Evolutionary conservation across 2,329 filamentous ascomycete genomes (phyloP).

Genomic region (Penicillium sp.): DNA sequence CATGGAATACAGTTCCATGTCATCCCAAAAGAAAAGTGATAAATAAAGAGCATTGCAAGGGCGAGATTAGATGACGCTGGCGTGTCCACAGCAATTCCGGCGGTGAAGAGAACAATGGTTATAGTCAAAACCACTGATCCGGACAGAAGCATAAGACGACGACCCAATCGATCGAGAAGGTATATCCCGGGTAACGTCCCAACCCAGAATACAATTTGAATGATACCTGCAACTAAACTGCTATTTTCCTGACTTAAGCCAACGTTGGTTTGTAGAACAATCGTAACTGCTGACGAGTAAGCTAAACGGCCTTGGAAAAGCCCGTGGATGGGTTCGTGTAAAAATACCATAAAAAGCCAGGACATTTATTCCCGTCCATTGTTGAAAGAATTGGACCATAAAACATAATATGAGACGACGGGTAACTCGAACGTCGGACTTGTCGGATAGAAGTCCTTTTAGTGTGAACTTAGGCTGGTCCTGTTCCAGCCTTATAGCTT

Average conservation of each 20-base stretch:
- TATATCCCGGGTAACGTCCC: constrained; percentile 7
- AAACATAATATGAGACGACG: background rate
- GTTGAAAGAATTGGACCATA: constrained; percentile 1
- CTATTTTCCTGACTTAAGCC: background rate
- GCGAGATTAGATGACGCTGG: background rate
- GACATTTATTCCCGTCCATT: constrained; percentile 1
- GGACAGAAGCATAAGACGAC: constrained; percentile 2
- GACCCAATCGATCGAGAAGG: constrained; percentile 6
- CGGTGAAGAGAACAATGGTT: background rate
- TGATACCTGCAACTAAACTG: background rate
- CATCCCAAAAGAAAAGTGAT: constrained; percentile 5
- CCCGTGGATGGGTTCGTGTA: no score
- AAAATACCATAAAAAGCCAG: constrained; percentile 1
- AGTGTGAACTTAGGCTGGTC: background rate
- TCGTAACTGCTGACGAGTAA: background rate
- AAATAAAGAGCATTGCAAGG: background rate
- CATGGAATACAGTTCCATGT: constrained; percentile 6
- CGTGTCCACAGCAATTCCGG: background rate
- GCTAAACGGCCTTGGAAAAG: no score
- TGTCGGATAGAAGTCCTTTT: background rate
- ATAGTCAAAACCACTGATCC: constrained; percentile 3
- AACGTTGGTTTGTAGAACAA: constrained; percentile 1
- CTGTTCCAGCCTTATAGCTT: background rate
- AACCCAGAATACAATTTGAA: constrained; percentile 6
- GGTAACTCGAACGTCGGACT: background rate